Evolutionary conservation across 208 protist species (phyloP).

Genomic region (Leishmania martiniquensis): DNA sequence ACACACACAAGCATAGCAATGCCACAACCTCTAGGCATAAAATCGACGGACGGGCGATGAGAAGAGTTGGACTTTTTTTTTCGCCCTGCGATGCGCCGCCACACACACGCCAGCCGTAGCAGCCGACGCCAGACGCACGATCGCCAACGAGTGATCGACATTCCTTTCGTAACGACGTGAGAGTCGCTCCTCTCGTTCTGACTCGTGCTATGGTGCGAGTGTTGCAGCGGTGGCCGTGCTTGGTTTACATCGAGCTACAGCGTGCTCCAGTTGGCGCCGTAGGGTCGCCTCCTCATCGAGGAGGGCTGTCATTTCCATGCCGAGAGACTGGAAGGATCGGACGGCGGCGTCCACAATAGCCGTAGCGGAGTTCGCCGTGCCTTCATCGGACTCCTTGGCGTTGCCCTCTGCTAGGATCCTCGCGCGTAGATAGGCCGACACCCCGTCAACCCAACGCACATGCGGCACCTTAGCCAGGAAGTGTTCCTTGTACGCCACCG

Average conservation of each 20-base stretch:
- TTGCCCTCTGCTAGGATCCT: background rate
- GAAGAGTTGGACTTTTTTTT: background rate
- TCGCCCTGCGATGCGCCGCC: background rate
- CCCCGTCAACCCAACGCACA: conserved; percentile 70
- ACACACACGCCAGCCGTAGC: background rate
- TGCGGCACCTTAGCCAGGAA: conserved; percentile 32
- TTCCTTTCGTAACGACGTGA: background rate
- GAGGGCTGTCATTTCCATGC: background rate
- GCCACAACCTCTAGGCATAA: no score
- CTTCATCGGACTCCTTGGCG: background rate
- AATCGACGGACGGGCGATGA: no score
- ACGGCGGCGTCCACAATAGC: background rate
- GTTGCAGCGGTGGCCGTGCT: background rate
- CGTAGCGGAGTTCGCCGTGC: background rate
- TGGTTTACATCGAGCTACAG: conserved; percentile 11
- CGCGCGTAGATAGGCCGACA: conserved; percentile 5
- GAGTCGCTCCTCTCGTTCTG: background rate
- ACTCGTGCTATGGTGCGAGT: background rate
- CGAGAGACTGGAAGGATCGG: background rate
- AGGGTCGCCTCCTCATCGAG: background rate
- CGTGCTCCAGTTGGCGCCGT: conserved; percentile 1
- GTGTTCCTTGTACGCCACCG: conserved; percentile 31
- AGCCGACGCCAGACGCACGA: background rate
- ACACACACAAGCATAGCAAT: no score
- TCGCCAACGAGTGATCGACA: background rate